phyloP scores from a whole-genome alignment of 2,329 filamentous ascomycete species.

The Exophiala alcalophila region DNA sequence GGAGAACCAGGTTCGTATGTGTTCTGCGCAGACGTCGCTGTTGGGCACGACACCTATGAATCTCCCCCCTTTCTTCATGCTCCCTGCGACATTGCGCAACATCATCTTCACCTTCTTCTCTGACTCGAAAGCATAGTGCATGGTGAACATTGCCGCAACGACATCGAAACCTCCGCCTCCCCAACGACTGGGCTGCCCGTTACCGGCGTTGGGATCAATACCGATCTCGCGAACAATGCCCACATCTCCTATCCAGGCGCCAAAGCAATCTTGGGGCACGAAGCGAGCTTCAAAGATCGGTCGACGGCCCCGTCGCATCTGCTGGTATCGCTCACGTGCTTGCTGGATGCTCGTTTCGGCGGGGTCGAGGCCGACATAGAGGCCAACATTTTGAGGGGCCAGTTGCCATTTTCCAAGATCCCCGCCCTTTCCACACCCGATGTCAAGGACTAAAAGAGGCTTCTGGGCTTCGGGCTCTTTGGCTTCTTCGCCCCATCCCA shows the following conservation, averaged over 20 bases:
- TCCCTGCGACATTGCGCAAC: constrained; percentile 86
- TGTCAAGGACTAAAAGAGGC: constrained; percentile 78
- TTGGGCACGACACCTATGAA: constrained; percentile 98
- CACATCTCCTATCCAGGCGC: constrained; percentile 75
- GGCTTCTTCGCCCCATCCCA: constrained; percentile 44
- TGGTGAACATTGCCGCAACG: constrained; percentile 98
- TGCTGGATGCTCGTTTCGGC: constrained; percentile 90
- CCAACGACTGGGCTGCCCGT: constrained; percentile 58
- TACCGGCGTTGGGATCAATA: constrained; percentile 69
- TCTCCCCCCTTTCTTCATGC: constrained; percentile 87
- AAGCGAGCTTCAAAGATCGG: constrained; percentile 82
- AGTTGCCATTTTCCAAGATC: constrained; percentile 96
- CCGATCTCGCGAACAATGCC: constrained; percentile 81
- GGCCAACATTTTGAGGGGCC: constrained; percentile 81
- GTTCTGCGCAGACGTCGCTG: constrained; percentile 80
- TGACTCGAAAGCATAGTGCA: constrained; percentile 97
- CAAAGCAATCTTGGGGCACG: constrained; percentile 87
- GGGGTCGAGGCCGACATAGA: constrained; percentile 92
- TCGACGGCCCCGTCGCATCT: constrained; percentile 62
- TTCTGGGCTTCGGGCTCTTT: constrained; percentile 41
- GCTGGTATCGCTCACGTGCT: constrained; percentile 75
- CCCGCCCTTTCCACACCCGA: constrained; percentile 95
- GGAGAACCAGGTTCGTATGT: constrained; percentile 74
- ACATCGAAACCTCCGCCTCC: constrained; percentile 84
- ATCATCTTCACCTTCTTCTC: constrained; percentile 87